These are phyloP conservation scores for Lignosus rhinocerotis DNA, from an alignment of 1,284 basidiomycete species.

Conservation along the genomic window DNA sequence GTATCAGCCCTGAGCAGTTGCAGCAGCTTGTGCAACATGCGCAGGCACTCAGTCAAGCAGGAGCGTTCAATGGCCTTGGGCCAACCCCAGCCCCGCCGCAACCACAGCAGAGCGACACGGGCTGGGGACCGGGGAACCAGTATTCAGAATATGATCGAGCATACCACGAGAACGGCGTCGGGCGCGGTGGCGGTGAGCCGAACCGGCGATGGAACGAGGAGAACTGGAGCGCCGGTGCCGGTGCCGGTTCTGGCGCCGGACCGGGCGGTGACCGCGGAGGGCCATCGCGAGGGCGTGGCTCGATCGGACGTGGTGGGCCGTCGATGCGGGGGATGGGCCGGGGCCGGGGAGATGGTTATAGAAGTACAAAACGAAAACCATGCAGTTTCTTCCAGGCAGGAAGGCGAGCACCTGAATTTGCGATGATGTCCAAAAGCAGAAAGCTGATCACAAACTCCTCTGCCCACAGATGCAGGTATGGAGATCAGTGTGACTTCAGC, in stretches of 20 bases:
- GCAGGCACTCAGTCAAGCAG: constrained; percentile 33
- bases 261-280: constrained; percentile 5
- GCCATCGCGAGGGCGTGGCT: constrained; percentile 28
- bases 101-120: constrained; percentile 16
- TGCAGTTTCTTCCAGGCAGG: constrained; percentile 86
- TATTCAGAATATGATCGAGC: constrained; percentile 38
- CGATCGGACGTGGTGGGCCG: constrained; percentile 37
- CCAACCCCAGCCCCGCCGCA: constrained; percentile 16
- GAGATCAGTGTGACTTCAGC: constrained; percentile 80
- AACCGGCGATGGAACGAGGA: constrained; percentile 46
- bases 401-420: constrained; percentile 73
- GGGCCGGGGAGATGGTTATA: constrained; percentile 57
- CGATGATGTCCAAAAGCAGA: constrained; percentile 39
- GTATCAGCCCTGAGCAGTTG: constrained; percentile 58
- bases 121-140: constrained; percentile 27
- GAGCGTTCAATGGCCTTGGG: constrained; percentile 17
- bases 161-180: constrained; percentile 42
- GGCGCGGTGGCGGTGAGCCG: constrained; percentile 27
- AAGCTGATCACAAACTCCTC: constrained; percentile 49
- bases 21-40: constrained; percentile 64
- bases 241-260: not conserved
- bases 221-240: constrained; percentile 25
- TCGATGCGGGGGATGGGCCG: constrained; percentile 48
- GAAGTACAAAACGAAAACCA: constrained; percentile 78
- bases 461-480: constrained; percentile 75